Evolutionary conservation across 2,329 filamentous ascomycete genomes (phyloP), one percentile per base, ranked within the genome.

Genomic region (Colletotrichum viniferum): DNA sequence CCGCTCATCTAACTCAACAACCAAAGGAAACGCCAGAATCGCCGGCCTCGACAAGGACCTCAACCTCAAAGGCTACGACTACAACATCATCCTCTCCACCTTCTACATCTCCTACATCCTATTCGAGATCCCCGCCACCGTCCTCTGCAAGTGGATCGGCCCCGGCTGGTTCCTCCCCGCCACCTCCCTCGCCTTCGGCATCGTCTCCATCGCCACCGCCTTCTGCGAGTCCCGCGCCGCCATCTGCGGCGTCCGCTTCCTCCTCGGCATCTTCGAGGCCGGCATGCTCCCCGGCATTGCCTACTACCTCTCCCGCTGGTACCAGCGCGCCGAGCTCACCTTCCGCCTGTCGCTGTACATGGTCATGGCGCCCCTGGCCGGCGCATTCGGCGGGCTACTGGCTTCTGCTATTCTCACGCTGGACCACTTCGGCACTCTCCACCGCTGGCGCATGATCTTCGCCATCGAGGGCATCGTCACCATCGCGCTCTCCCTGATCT

Each of bases 41-140:
- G 92, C 92, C 5, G 92, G 92, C 0, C 85, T 95, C 24, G 91
- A 93, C 71, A 86, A 85, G 38, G 93, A 94, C 68, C 87, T 95
- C 1, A 81, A 85, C 0, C 83, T 95, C 71, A 82, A 81, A 14
- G 89, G 89, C 30, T 91, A 93, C 80, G 92, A 94, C 80, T 95
- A 94, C 85, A 95, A 95, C 80, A 84, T 84, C 30, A 86, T 94
- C 3, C 87, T 95, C 4, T 92, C 92, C 14, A 81, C 92, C 77
- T 95, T 95, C 84, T 95, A 94, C 83, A 87, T 95, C 80, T 91
- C 90, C 9, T 95, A 95, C 83, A 94, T 95, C 78, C 30, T 95
- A 63, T 94, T 94, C 78, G 91, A 95, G 81, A 93, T 95, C 56
- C 93, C 94, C 0, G 88, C 87, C 71, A 95, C 92, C 77, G 88